Evolutionary conservation across 2,329 filamentous ascomycete genomes (phyloP).

Genomic region (Phialophora macrospora): DNA sequence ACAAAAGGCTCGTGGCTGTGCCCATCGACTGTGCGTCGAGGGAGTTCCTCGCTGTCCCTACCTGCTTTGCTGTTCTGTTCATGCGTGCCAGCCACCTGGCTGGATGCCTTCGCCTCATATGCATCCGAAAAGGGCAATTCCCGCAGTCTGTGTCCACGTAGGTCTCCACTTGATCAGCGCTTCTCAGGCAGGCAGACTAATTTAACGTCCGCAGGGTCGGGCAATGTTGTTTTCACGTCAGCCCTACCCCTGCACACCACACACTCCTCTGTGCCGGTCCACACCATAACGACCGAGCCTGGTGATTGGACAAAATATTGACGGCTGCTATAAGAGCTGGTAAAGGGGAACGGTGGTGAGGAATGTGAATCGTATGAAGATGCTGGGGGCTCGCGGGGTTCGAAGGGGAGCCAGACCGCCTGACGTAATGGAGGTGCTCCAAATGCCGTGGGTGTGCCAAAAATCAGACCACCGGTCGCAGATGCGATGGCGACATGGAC

Average conservation of each 20-base stretch:
- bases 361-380: neutral
- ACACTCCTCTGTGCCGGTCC: neutral
- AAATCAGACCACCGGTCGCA: neutral
- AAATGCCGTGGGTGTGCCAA: neutral
- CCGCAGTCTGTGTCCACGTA: slow-evolving; percentile 4
- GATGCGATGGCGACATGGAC: neutral
- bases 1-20: neutral
- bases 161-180: neutral
- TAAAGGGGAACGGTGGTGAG: neutral
- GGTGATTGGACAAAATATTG: neutral
- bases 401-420: neutral
- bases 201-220: neutral
- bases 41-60: neutral
- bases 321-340: neutral
- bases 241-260: neutral
- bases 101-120: neutral
- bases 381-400: neutral
- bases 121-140: slow-evolving; percentile 4
- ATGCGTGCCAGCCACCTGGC: neutral
- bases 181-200: neutral
- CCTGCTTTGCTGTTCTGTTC: neutral
- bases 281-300: neutral
- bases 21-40: neutral
- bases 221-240: slow-evolving; percentile 13
- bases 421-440: neutral